phyloP scores from a whole-genome alignment of 345 rosid genomes.

The Eucalyptus cladocalyx region DNA sequence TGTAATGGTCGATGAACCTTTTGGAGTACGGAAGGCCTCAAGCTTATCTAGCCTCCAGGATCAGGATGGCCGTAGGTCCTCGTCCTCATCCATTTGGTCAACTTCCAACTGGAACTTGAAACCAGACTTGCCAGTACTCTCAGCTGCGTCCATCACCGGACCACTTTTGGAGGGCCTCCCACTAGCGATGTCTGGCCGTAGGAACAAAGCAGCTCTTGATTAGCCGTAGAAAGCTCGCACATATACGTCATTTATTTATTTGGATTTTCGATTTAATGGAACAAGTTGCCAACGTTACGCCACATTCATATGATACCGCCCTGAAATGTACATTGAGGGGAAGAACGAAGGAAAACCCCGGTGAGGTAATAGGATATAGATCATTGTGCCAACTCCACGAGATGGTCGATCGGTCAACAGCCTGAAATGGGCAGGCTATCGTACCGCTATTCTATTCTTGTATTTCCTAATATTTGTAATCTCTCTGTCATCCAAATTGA shows the following conservation, averaged over 20 bases:
- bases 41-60: slow-evolving; percentile 45
- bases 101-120: slow-evolving; percentile 42
- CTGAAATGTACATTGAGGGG: background rate
- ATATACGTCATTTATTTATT: background rate
- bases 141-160: slow-evolving; percentile 27
- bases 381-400: background rate
- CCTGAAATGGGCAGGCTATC: background rate
- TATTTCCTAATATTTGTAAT: background rate
- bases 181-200: slow-evolving; percentile 34
- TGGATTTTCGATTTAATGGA: background rate
- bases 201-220: slow-evolving; percentile 50
- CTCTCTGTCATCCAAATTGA: background rate
- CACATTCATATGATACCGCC: background rate
- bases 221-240: background rate
- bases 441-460: background rate
- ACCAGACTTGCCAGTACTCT: slow-evolving; percentile 34
- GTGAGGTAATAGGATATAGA: background rate
- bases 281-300: background rate
- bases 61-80: slow-evolving; percentile 13
- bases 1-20: slow-evolving; percentile 9
- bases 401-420: background rate
- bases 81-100: slow-evolving; percentile 27
- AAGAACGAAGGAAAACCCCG: background rate
- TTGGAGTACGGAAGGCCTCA: slow-evolving; percentile 37
- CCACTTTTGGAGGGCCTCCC: slow-evolving; percentile 51